phyloP scores from a whole-genome alignment of 805 yeast species.

The Candida patagonica region DNA sequence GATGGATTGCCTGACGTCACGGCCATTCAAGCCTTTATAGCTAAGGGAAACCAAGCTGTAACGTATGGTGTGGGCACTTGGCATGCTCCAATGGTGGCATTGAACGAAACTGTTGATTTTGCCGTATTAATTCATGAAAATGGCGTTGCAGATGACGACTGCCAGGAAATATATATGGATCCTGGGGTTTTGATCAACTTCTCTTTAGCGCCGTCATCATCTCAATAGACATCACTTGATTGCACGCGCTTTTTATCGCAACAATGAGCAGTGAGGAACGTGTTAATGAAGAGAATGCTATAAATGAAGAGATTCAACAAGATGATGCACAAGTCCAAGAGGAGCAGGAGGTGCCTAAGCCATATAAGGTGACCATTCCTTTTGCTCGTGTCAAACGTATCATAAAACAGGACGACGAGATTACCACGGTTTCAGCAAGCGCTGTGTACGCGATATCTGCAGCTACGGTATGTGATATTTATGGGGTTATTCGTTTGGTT shows the following conservation, averaged over 20 bases:
- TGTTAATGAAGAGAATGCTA: not conserved
- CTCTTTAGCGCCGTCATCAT: not conserved
- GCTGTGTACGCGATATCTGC: conserved; percentile 69
- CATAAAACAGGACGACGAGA: conserved; percentile 68
- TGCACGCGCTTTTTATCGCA: not conserved
- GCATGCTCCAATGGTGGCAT: conserved; percentile 96
- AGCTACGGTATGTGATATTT: conserved; percentile 44
- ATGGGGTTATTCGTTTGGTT: too few relatives aligned
- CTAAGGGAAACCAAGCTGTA: conserved; percentile 78
- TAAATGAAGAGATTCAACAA: not conserved
- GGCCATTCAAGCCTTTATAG: conserved; percentile 56
- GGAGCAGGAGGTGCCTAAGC: not conserved
- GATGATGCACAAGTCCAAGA: not conserved
- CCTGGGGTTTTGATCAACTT: conserved; percentile 9
- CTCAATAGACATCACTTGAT: not conserved
- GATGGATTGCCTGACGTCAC: conserved; percentile 53
- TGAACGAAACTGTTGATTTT: conserved; percentile 63
- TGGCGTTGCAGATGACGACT: conserved; percentile 68
- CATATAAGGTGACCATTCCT: conserved; percentile 34
- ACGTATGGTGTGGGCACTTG: conserved; percentile 80
- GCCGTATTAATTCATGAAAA: conserved; percentile 85
- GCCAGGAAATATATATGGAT: conserved; percentile 62
- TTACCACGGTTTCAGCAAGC: conserved; percentile 52
- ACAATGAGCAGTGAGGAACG: not conserved
- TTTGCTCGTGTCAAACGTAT: conserved; percentile 61